Base-by-base conservation (phyloP, 441 rosid genomes). In the Daphne laureola region DNA sequence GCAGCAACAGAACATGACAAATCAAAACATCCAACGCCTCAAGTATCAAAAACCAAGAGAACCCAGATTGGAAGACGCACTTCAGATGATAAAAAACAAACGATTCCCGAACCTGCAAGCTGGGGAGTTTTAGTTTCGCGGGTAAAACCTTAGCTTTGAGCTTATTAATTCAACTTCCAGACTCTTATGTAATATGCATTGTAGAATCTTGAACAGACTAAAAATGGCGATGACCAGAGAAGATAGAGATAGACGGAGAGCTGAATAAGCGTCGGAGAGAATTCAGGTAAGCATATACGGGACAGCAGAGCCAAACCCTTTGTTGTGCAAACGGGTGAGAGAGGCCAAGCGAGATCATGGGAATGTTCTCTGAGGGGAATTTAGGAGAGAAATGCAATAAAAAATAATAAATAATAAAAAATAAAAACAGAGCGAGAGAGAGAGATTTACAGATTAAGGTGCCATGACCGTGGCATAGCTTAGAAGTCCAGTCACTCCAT, bases 251-350 rank as follows among this genome's bases (percentile, higher is more conserved):
- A 27, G 17, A 51, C 17, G 36, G n/a, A 58, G 23, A 60, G 65
- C 54, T 45, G 58, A 67, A 23, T 53, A 57, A 62, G 55, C 58
- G 58, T 56, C n/a, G 55, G 66, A 66, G 55, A 78, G 38, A 63
- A 73, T 74, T 72, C 61, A 53, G 72, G 64, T 41, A 59, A 26
- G 53, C 54, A 63, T 47, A 54, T 17, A 26, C 53, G 35, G 40
- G 14, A 51, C 14, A 61, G 47, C 38, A 52, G 45, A 60, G 53
- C 65, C 63, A 73, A 76, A 63, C 78, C 84, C 79, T 73, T 31
- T 31, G 38, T 9, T 31, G 38, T 31, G 11, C 38, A 31, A 31
- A 31, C 25, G 38, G 38, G 11, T 31, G 38, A 31, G 38, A 7
- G 38, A 31, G 38, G 25, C 25, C 25, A 21, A 31, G 38, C 38